Base-by-base conservation (phyloP, 495 filamentous ascomycete genomes). In the Apiosordaria backusii region DNA sequence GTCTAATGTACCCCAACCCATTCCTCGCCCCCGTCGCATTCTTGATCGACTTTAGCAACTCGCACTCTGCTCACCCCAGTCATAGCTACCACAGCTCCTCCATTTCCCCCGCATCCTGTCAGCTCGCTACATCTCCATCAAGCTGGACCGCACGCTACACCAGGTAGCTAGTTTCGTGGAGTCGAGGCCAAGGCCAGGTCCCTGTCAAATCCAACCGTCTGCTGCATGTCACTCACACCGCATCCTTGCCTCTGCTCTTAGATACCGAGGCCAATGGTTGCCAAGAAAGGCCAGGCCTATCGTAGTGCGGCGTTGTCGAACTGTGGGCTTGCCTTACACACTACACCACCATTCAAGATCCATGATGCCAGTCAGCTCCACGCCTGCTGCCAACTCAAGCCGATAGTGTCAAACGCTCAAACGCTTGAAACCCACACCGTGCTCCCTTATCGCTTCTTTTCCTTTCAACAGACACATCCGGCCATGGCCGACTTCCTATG, bases 201-300 rank as follows among this genome's bases (percentile, higher is more conserved):
- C 52, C 52, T 22, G 15, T 55, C 52, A 4, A 15, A 23, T 19
- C 52, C 52, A 23, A 55, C 52, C 22, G 52, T 55, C 22, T 7
- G n/a, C 52, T 55, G 52, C 52, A 55, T 19, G 52, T 55, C 19
- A 55, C n/a, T 55, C 22, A 55, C 52, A 23, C 52, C 35, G n/a
- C 52, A 55, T 23, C 52, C 52, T 55, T 23, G 52, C 52, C 52
- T 55, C 52, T 23, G 35, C 59, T 45, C 27, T 13, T 45, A 61
- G 59, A 45, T 45, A 61, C 59, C 59, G 59, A 61, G n/a, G 35
- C 59, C 15, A 27, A 4, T 27, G 27, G 25, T 27, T 9, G 59
- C 59, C 59, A 61, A 61, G 59, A 61, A 29, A n/a, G 45, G 59
- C 59, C 27, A 27, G 29, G 21, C 59, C 59, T 35, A 45, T 45